A percentile compares a stretch with the other conserved stretches of the same genome.
Evolutionary conservation across 1,284 basidiomycete genomes (phyloP).

Genomic region (Pseudomicrostroma phylloplanum): DNA sequence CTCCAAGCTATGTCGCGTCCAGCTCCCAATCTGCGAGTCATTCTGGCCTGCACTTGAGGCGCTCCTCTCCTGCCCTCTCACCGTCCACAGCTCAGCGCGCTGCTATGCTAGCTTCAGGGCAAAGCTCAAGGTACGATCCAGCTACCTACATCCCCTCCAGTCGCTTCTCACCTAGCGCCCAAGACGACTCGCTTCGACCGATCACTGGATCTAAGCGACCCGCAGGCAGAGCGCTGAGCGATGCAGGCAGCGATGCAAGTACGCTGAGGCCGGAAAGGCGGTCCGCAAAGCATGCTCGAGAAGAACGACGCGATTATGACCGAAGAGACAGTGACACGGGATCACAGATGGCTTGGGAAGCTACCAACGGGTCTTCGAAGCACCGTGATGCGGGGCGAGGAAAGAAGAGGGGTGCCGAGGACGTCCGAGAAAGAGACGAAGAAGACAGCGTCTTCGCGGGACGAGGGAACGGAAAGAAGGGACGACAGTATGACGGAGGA

Average conservation of each 20-base stretch:
- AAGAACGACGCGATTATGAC: not conserved
- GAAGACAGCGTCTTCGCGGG: conserved; percentile 1
- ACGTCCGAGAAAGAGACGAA: not conserved
- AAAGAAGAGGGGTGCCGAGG: conserved; percentile 4
- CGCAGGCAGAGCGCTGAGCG: not conserved
- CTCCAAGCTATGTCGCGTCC: too few species aligned
- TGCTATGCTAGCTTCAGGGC: too few species aligned
- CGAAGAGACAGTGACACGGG: not conserved
- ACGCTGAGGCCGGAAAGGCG: conserved; percentile 1
- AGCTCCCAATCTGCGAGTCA: too few species aligned
- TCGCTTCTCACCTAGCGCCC: too few species aligned
- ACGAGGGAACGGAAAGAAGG: not conserved
- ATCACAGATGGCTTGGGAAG: not conserved
- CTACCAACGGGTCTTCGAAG: not conserved
- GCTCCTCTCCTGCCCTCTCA: too few species aligned
- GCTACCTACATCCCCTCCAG: too few species aligned
- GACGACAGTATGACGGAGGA: not conserved
- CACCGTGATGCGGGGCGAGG: not conserved
- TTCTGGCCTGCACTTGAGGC: too few species aligned
- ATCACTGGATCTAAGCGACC: too few species aligned
- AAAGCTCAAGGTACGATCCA: too few species aligned
- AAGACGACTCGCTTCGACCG: too few species aligned
- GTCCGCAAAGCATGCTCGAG: not conserved
- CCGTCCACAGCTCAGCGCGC: too few species aligned
- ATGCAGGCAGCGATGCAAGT: conserved; percentile 3